Evolutionary conservation across 768 basidiomycete genomes (phyloP).

Genomic region (Fomitopsis serialis): DNA sequence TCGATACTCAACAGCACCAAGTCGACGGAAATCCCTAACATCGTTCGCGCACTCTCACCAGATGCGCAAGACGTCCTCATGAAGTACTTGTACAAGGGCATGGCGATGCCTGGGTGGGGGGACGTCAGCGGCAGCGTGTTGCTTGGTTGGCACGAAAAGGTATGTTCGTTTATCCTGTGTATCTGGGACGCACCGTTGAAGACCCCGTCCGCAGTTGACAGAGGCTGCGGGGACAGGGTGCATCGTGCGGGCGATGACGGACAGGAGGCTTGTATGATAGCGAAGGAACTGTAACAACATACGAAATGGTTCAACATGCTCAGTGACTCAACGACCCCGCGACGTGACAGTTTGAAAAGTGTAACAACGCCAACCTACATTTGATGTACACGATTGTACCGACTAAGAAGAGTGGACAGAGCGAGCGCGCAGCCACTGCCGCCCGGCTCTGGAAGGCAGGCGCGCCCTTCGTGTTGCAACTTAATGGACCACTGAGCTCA

Average conservation of each 20-base stretch:
- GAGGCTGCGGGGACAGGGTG: slow-evolving; percentile 93
- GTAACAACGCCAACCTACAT: no score
- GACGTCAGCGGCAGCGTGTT: slow-evolving; percentile 64
- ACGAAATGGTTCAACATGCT: no score
- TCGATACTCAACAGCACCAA: slow-evolving; percentile 94
- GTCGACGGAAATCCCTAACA: slow-evolving; percentile 73
- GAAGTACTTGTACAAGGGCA: slow-evolving; percentile 98
- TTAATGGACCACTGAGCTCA: no score
- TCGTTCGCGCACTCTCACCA: slow-evolving; percentile 66
- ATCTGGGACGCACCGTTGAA: not conserved
- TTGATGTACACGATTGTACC: no score
- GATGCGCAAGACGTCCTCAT: slow-evolving; percentile 87
- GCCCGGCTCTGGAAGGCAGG: no score
- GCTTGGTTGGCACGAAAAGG: slow-evolving; percentile 96
- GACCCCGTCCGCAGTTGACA: slow-evolving; percentile 54
- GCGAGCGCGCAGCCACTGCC: no score
- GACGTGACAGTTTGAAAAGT: no score
- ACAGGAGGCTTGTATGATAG: slow-evolving; percentile 50
- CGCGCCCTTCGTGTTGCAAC: no score
- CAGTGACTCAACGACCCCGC: no score
- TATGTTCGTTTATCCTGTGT: slow-evolving; percentile 28
- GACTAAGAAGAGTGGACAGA: no score
- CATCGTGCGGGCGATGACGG: slow-evolving; percentile 84
- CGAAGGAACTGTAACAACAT: not conserved
- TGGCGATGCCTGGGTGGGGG: slow-evolving; percentile 60